phyloP scores from a whole-genome alignment of 73 alveolate genomes.

The Stentor coeruleus region DNA sequence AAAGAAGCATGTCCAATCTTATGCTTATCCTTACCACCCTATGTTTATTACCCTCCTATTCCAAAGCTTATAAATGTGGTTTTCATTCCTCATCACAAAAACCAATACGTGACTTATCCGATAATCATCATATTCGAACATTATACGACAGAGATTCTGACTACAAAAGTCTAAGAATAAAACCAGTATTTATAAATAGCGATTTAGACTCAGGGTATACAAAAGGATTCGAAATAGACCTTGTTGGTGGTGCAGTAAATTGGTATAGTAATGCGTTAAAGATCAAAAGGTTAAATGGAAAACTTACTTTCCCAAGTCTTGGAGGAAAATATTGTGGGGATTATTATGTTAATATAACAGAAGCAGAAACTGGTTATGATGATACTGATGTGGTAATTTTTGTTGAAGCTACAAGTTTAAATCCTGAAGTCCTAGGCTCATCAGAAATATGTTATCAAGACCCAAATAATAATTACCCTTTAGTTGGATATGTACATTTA shows the following conservation, averaged over 20 bases:
- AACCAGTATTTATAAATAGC: no score
- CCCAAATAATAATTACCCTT: not conserved
- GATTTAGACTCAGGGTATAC: not conserved
- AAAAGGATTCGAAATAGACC: not conserved
- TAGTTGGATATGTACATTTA: not conserved
- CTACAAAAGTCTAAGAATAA: no score
- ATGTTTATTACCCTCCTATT: no score
- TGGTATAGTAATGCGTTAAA: not conserved
- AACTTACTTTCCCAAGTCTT: not conserved
- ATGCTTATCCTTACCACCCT: no score
- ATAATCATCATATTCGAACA: no score
- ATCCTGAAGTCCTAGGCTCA: not conserved
- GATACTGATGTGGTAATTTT: constrained; percentile 7
- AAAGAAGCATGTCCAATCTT: no score
- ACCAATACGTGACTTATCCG: no score
- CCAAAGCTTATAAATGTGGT: no score
- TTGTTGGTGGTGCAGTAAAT: not conserved
- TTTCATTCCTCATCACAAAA: no score
- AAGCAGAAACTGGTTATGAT: not conserved
- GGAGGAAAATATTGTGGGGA: not conserved
- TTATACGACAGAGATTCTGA: no score
- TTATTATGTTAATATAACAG: no score
- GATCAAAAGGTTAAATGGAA: not conserved
- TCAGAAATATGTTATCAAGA: not conserved
- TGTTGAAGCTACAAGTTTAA: not conserved